Evolutionary conservation across 2,329 filamentous ascomycete genomes (phyloP), one percentile per base, ranked within the genome.

Genomic region (Coniochaeta hoffmannii): DNA sequence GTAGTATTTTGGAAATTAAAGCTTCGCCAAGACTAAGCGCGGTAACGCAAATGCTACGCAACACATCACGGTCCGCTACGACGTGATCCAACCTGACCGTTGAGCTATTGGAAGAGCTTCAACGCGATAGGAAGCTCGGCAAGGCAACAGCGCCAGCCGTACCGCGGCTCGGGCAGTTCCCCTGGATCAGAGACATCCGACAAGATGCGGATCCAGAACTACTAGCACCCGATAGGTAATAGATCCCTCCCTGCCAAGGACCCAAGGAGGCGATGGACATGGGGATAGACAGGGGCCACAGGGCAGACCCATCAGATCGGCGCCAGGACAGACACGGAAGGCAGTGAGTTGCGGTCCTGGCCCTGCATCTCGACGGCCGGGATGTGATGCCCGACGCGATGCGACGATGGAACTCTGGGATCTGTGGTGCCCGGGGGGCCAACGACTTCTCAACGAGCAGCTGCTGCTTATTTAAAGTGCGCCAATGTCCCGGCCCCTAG

Each of bases 1-100:
- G 50, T 35, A 38, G 19, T 32, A 53, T 53, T n/a, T n/a, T 31
- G 49, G 49, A 53, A 53, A 53, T 26, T 53, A 24, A 38, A 53
- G 30, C 50, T 36, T 35, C 7, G 19, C 50, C 49, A 51, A 46
- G 41, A 46, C 41, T 28, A 22, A 51, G 26, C 49, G 17, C 17
- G 5, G 24, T 3, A n/a, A 19, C 36, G 32, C 17, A 17, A 51
- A n/a, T n/a, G 46, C 24, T 15, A 34, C 49, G 32, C 26, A 22
- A 51, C 31, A 15, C 24, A 24, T 28, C 19, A 46, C 24, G 15
- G 15, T 17, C 19, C 22, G 19, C 19, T 51, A 50, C 44, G 8
- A 50, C 24, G 22, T 50, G 12, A n/a, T 24, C n/a, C 44, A 9
- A 50, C 24, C 44, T 50, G 12, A n/a, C 44, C n/a, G 24, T 12